phyloP scores from a whole-genome alignment of 2,329 filamentous ascomycete genomes.

The Ophiosphaerella herpotricha region DNA sequence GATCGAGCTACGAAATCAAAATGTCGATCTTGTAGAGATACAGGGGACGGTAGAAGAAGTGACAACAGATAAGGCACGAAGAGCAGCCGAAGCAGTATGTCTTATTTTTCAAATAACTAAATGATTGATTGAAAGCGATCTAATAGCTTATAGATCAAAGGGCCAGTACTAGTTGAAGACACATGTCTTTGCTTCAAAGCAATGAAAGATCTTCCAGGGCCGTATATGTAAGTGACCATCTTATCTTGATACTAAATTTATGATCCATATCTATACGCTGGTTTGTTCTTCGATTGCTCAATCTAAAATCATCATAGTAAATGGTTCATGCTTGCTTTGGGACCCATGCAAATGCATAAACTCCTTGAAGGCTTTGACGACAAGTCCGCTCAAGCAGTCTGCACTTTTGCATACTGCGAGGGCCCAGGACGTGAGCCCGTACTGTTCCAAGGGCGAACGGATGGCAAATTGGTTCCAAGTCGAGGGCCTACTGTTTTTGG shows the following conservation, averaged over 20 bases:
- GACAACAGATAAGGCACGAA: constrained; percentile 81
- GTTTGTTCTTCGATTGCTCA: too few species aligned
- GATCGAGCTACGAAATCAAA: constrained; percentile 74
- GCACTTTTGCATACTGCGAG: constrained; percentile 90
- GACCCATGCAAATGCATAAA: constrained; percentile 85
- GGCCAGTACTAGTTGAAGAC: constrained; percentile 93
- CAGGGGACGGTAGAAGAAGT: constrained; percentile 94
- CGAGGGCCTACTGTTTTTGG: constrained; percentile 83
- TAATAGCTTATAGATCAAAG: constrained; percentile 67
- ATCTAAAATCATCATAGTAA: constrained; percentile 64
- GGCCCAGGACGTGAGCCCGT: constrained; percentile 84
- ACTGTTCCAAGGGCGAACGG: constrained; percentile 88
- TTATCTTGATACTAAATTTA: too few species aligned
- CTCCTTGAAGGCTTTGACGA: constrained; percentile 86
- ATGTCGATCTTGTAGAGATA: constrained; percentile 82
- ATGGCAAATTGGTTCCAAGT: constrained; percentile 82
- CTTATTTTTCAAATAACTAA: not conserved
- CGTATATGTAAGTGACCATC: constrained; percentile 78
- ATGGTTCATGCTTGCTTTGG: constrained; percentile 86
- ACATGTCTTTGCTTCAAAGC: constrained; percentile 93
- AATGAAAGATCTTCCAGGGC: constrained; percentile 86
- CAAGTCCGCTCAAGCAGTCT: constrained; percentile 90
- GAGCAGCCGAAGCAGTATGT: constrained; percentile 76
- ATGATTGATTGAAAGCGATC: not conserved
- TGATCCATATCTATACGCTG: too few species aligned